These are phyloP conservation scores for Geranium rotundifolium DNA, from an alignment of 345 rosid species.

Conservation along the genomic window DNA sequence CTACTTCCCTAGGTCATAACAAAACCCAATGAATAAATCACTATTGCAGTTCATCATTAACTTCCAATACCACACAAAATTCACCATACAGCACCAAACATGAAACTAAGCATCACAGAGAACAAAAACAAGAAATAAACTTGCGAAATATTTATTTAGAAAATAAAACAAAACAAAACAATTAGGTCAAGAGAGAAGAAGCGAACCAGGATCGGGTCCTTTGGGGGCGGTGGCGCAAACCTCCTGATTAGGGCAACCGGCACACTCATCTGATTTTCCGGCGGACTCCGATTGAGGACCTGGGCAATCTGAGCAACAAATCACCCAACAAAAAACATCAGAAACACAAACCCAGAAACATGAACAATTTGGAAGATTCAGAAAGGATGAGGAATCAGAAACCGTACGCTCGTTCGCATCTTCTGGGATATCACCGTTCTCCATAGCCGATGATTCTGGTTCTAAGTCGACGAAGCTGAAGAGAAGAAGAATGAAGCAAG, in stretches of 20 bases:
- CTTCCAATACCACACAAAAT: not conserved
- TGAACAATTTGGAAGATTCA: not conserved
- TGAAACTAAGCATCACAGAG: not conserved
- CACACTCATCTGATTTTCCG: conserved; percentile 70
- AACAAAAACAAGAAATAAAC: too few relatives aligned
- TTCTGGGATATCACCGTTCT: not conserved
- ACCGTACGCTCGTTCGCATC: not conserved
- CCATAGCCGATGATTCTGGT: not conserved
- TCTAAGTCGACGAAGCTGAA: not conserved
- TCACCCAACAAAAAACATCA: not conserved
- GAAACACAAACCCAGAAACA: not conserved
- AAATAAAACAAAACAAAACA: too few relatives aligned
- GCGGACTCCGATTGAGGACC: conserved; percentile 70
- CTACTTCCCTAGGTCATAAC: too few relatives aligned
- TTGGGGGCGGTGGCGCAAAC: conserved; percentile 87
- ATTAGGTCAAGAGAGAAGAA: not conserved
- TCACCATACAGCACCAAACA: not conserved
- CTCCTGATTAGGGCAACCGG: conserved; percentile 91
- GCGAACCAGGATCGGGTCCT: conserved; percentile 88
- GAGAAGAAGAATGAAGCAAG: not conserved
- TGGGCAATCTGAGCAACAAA: conserved; percentile 61
- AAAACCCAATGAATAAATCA: too few relatives aligned
- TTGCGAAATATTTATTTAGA: too few relatives aligned
- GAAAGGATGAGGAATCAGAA: not conserved
- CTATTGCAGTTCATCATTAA: not conserved